Conservation (phyloP, 352 stramenopile species). For the Globisporangium canariense region DNA sequence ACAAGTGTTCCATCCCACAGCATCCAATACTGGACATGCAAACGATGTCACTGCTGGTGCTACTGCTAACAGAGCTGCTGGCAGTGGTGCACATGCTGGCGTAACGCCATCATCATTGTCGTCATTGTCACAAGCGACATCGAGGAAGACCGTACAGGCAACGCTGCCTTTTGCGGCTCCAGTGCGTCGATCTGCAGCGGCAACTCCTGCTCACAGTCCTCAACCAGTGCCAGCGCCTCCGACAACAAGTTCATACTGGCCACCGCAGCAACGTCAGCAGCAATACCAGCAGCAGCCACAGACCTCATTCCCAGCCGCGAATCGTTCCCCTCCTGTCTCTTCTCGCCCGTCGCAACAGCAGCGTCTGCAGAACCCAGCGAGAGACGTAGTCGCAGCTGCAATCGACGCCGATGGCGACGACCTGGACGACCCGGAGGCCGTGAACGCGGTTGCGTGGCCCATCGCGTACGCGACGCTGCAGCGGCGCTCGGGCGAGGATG, state of each 20-base stretch:
- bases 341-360: neutral
- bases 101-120: neutral
- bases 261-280: neutral
- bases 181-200: neutral
- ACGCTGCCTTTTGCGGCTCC: constrained; percentile 53
- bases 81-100: neutral
- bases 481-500: constrained; percentile 45
- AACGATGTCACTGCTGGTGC: neutral
- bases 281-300: neutral
- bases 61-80: neutral
- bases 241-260: neutral
- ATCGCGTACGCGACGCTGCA: constrained; percentile 18
- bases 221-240: constrained; percentile 16
- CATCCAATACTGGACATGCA: neutral
- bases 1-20: constrained; percentile 22
- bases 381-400: neutral
- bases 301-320: neutral
- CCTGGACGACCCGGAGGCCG: neutral
- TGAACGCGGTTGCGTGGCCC: constrained; percentile 4
- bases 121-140: constrained; percentile 2
- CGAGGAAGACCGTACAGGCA: constrained; percentile 55
- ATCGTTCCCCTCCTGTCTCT: neutral
- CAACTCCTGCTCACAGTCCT: neutral
- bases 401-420: constrained; percentile 11
- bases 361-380: neutral